phyloP scores from a whole-genome alignment of 768 basidiomycete species.

The Mycena indigotica region DNA sequence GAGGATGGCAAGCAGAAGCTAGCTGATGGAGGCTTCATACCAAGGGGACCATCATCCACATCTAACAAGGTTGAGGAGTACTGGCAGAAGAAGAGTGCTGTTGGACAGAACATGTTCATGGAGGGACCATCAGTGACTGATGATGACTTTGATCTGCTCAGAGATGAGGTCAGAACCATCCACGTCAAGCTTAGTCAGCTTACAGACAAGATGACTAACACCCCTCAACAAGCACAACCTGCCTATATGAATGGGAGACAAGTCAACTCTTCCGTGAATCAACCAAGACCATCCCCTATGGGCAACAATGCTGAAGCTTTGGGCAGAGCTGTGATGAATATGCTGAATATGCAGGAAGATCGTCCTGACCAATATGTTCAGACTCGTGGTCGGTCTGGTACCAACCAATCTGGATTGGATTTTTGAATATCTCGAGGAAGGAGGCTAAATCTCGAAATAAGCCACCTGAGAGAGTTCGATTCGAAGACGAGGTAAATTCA shows the following conservation, averaged over 20 bases:
- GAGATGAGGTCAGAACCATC: neutral
- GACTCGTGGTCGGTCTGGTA: neutral
- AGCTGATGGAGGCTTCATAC: constrained; percentile 6
- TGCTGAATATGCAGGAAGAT: neutral
- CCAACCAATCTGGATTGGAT: neutral
- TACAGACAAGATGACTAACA: neutral
- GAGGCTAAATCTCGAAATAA: neutral
- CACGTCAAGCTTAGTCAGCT: neutral
- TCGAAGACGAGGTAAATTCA: neutral
- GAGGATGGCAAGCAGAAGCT: constrained; percentile 10
- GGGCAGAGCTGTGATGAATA: neutral
- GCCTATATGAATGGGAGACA: too few relatives aligned
- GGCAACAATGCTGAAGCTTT: neutral
- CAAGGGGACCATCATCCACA: constrained; percentile 4
- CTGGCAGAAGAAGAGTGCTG: constrained; percentile 9
- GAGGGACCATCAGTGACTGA: neutral
- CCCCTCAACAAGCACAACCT: neutral
- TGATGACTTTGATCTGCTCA: constrained; percentile 8
- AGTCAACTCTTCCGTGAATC: too few relatives aligned
- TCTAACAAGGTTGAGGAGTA: constrained; percentile 8
- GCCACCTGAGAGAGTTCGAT: neutral
- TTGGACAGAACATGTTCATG: constrained; percentile 6
- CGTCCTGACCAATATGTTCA: neutral
- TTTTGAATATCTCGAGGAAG: neutral
- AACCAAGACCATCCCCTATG: neutral